Percentiles rank a stretch among this genome's conserved stretches.
These are phyloP conservation scores for Globisporangium nagaii DNA, from an alignment of 352 stramenopile genomes.

Conservation along the genomic window DNA sequence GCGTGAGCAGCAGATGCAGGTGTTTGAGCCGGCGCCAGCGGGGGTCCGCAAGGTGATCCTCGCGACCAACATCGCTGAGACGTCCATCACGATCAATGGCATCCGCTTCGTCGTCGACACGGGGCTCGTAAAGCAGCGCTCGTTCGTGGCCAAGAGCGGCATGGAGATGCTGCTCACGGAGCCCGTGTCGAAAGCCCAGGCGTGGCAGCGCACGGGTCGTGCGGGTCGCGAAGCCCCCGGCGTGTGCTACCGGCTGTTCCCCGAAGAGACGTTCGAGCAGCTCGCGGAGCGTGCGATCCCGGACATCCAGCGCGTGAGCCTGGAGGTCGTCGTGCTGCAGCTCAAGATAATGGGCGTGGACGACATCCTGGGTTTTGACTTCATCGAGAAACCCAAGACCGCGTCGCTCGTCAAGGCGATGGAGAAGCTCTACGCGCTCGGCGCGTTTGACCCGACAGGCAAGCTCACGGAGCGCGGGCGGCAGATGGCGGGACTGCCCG, in stretches of 20 bases:
- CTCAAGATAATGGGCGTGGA: conserved; percentile 85
- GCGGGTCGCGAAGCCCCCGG: conserved; percentile 80
- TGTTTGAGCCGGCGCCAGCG: conserved; percentile 83
- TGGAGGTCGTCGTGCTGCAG: conserved; percentile 80
- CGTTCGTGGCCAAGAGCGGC: conserved; percentile 79
- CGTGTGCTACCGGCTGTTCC: conserved; percentile 81
- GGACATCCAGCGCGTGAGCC: conserved; percentile 84
- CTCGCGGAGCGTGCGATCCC: conserved; percentile 67
- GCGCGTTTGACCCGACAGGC: conserved; percentile 55
- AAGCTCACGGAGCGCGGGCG: conserved; percentile 65
- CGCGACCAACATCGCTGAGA: conserved; percentile 96
- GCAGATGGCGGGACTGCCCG: conserved; percentile 82
- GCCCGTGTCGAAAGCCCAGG: conserved; percentile 86
- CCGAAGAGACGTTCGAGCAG: conserved; percentile 82
- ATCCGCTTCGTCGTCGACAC: conserved; percentile 87
- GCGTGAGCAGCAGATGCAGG: conserved; percentile 91
- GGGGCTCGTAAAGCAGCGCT: conserved; percentile 85
- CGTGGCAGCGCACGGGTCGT: conserved; percentile 87
- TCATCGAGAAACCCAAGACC: conserved; percentile 83
- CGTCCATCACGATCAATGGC: conserved; percentile 98
- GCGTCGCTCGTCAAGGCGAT: conserved; percentile 72
- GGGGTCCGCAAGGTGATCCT: conserved; percentile 91
- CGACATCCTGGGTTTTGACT: conserved; percentile 83
- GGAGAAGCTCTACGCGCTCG: conserved; percentile 79
- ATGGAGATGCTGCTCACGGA: conserved; percentile 88